Base-by-base conservation (phyloP, 345 rosid genomes). In the Euclidium syriacum region DNA sequence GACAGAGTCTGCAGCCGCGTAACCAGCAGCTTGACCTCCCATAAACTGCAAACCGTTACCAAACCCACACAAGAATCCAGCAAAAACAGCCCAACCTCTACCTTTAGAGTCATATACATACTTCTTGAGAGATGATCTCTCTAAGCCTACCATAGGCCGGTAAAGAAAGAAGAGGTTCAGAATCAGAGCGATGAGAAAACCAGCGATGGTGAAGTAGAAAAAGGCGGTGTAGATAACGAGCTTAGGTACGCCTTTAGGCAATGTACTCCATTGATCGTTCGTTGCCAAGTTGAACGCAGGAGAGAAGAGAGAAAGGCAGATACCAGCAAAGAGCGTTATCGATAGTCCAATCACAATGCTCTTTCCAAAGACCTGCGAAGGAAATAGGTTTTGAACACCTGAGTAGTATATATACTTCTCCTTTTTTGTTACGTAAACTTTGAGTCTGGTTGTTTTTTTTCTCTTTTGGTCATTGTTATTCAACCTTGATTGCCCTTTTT, bases 11-110 rank as follows among this genome's bases (percentile, higher is more conserved):
- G 98, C 91, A 0, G 96, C 96, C 1, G 95, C 98, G 62, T 91
- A 91, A 19, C 95, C 96, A 46, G 91, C 89, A 12, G 98, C 95
- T 73, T 88, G 88, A 53, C 98, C 98, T 2, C 90, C 92, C 87
- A 87, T 87, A 34, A 90, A 90, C 70, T 85, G 91, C 26, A 85
- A 85, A 66, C 95, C 97, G 2, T 87, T 87, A 6, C 96, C 96
- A 29, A 89, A 76, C 0, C 95, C 96, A 68, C 91, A 91, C 7
- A 91, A 62, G 27, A 88, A 70, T 1, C 96, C 96, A 11, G 96
- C 94, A 42, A 82, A 53, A 12, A 88, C 42, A 19, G 98, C 89
- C 95, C 91, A 91, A 26, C 88, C 72, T 64, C 91, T 72, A 36
- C 94, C 96, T 55, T 88, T 79, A 71, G 81, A 83, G 52, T 87